Evolutionary conservation across 805 yeast genomes (phyloP).

Genomic region (Barnettozyma pratensis): DNA sequence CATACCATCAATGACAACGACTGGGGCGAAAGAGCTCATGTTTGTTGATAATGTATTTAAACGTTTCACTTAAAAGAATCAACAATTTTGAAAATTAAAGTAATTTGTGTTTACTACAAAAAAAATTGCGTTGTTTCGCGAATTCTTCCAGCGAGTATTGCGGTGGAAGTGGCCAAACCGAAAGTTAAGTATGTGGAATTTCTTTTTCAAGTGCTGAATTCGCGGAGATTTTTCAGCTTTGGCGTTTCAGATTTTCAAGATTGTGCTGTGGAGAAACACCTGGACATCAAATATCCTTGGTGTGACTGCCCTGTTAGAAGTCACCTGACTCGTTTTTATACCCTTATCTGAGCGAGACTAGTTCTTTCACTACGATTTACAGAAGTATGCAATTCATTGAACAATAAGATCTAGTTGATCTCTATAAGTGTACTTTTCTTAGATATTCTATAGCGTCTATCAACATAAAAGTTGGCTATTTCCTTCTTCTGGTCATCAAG

Average conservation of each 20-base stretch:
- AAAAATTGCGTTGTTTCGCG: conserved; percentile 7
- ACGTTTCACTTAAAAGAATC: not conserved
- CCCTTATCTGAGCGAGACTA: no score
- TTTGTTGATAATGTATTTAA: conserved; percentile 15
- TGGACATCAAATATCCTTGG: not conserved
- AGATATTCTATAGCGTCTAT: not conserved
- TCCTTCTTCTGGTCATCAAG: not conserved
- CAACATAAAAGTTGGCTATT: not conserved
- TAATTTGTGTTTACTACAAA: not conserved
- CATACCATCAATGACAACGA: conserved; percentile 95
- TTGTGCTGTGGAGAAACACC: not conserved
- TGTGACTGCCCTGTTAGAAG: not conserved
- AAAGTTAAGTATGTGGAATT: no score
- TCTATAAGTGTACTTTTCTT: not conserved
- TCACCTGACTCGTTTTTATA: not conserved
- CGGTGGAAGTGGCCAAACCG: not conserved
- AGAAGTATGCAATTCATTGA: no score
- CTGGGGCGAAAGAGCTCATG: conserved; percentile 80
- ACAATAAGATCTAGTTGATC: not conserved
- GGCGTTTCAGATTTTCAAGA: not conserved
- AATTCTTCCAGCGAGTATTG: not conserved
- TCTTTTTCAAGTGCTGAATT: no score
- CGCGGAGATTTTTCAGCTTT: not conserved
- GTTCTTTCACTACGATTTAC: no score
- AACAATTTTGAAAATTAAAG: conserved; percentile 2